Evolutionary conservation across 306 rosid genomes (phyloP), one percentile per base, ranked within the genome.

Genomic region (Begonia loranthoides): DNA sequence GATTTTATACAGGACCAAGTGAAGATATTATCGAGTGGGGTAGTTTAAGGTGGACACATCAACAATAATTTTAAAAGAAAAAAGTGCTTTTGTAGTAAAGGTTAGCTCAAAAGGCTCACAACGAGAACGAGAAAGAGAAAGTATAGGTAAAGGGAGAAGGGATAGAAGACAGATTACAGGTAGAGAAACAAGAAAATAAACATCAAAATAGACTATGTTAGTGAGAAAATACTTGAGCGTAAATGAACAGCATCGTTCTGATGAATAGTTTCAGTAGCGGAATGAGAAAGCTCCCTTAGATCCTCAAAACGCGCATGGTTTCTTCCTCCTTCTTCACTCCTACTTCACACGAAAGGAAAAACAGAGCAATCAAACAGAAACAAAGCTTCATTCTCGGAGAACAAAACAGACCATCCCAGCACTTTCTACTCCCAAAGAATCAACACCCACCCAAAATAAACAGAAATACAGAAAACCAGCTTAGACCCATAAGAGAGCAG

Each of bases 231-330:
- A 83, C 94, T 87, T 81, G 86, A 59, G 72, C 74, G 77, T 84
- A 84, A 84, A 84, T 75, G 84, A 77, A 81, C 70, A 67, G 84
- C 80, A 73, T 75, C 76, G 24, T 79, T 73, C 34, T 61, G 82
- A 54, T 69, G 81, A 56, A 87, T 15, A 58, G 60, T 50, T 17
- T 19, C 13, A 40, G 77, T 34, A 61, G 77, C 61, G 66, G 87
- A 78, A 40, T 69, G 79, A 6, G 76, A 81, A 79, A 82, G 82
- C 66, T 79, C 89, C 19, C 79, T 83, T 62, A 87, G 72, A 65
- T 79, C 80, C 62, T 65, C 51, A 71, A 79, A 81, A 59, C 75
- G 88, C 41, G 82, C 58, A 12, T 64, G 77, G 57, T 71, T 69
- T 58, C 60, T 46, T 56, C 40, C 65, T 12, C 56, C 21, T 13